Percentiles rank a stretch among this genome's conserved stretches.
Conservation (phyloP, 2,329 filamentous ascomycete genomes). For the Colletotrichum sp. region DNA sequence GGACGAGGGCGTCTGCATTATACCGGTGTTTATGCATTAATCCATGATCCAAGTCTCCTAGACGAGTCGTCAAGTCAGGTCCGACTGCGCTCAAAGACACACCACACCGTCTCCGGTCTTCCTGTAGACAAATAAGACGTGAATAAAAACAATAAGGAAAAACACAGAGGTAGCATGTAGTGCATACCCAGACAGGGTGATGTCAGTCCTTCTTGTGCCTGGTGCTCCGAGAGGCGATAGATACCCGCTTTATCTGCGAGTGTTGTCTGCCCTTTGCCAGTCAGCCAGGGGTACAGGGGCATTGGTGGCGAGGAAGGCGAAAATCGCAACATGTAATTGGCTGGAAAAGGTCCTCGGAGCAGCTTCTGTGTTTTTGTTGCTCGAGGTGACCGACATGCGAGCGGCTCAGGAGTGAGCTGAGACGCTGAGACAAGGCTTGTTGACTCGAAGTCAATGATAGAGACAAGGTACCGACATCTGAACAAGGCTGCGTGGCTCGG, state of each 20-base stretch:
- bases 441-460: neutral
- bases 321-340: neutral
- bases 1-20: neutral
- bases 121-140: neutral
- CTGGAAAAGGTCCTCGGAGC: neutral
- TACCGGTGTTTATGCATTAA: constrained; percentile 7
- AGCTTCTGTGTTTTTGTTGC: neutral
- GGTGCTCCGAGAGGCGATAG: neutral
- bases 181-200: neutral
- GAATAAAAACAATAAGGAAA: neutral
- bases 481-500: neutral
- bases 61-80: neutral
- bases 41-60: neutral
- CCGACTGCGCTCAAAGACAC: neutral
- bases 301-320: neutral
- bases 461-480: neutral
- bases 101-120: neutral
- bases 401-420: neutral
- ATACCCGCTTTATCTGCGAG: constrained; percentile 15
- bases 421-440: neutral
- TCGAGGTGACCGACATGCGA: neutral
- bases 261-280: constrained; percentile 6
- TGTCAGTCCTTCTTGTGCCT: neutral
- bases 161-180: neutral
- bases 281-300: constrained; percentile 5